phyloP scores from a whole-genome alignment of 1,139 yeast species.

The Suhomyces guaymorum region DNA sequence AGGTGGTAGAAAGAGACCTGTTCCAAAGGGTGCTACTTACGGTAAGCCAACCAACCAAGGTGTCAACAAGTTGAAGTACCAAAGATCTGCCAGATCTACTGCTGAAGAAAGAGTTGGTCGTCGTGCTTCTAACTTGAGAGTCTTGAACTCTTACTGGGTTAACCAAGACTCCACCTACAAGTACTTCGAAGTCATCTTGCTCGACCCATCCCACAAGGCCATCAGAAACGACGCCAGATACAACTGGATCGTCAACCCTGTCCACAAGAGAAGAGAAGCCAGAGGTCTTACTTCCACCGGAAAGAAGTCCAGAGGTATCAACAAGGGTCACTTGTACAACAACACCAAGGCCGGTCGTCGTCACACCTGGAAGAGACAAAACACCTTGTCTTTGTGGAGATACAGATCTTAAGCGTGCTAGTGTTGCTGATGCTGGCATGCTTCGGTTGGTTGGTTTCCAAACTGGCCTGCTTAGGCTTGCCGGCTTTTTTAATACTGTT shows the following conservation, averaged over 20 bases:
- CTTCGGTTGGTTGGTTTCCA: constrained; percentile 1
- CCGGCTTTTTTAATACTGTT: constrained; percentile 4
- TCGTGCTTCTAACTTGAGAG: constrained; percentile 98
- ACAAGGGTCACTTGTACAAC: constrained; percentile 99
- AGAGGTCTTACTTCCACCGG: constrained; percentile 99
- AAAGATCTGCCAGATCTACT: constrained; percentile 94
- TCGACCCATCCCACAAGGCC: constrained; percentile 98
- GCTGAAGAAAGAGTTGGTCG: constrained; percentile 99
- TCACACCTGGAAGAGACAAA: constrained; percentile 99
- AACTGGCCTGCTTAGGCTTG: constrained; percentile 42
- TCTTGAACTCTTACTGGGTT: constrained; percentile 99
- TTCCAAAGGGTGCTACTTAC: constrained; percentile 99
- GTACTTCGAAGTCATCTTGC: constrained; percentile 95
- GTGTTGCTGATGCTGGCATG: constrained; percentile 6
- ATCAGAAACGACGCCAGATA: constrained; percentile 97
- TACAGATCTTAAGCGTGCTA: constrained; percentile 77
- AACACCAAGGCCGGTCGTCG: constrained; percentile 98
- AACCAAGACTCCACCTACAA: constrained; percentile 99
- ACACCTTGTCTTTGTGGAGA: constrained; percentile 99
- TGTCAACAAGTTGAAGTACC: constrained; percentile 99
- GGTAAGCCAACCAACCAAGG: constrained; percentile 99
- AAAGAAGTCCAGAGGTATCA: constrained; percentile 99
- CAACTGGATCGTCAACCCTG: constrained; percentile 99
- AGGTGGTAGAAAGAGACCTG: constrained; percentile 99
- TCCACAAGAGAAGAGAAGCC: constrained; percentile 99